These are phyloP conservation scores for Penicillium sp. DNA, from an alignment of 2,329 filamentous ascomycete species.

Conservation along the genomic window DNA sequence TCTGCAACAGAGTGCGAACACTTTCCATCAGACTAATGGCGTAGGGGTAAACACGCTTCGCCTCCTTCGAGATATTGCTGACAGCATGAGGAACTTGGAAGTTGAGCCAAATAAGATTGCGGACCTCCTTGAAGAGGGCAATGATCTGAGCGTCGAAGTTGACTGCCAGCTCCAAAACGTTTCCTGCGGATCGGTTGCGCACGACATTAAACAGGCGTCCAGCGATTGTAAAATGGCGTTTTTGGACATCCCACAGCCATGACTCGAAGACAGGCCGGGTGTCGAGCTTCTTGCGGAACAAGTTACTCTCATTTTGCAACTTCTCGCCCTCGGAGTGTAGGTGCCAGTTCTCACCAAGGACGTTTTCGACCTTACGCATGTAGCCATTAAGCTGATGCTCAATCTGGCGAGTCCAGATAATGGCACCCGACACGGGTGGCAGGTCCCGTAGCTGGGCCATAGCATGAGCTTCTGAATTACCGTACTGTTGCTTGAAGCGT, in stretches of 20 bases:
- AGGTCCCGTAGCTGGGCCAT: slow-evolving; percentile 97
- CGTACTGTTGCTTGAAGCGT: slow-evolving; percentile 98
- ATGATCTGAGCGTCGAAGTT: slow-evolving; percentile 98
- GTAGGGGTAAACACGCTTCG: slow-evolving; percentile 97
- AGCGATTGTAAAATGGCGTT: slow-evolving; percentile 85
- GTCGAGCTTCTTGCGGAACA: slow-evolving; percentile 95
- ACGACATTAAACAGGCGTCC: slow-evolving; percentile 88
- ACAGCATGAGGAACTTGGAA: slow-evolving; percentile 93
- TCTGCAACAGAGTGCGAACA: slow-evolving; percentile 89
- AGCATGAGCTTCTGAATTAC: slow-evolving; percentile 92
- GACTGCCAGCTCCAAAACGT: slow-evolving; percentile 81
- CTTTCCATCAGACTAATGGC: slow-evolving; percentile 98
- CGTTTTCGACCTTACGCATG: slow-evolving; percentile 99
- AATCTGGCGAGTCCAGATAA: slow-evolving; percentile 97
- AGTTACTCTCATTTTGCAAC: slow-evolving; percentile 81
- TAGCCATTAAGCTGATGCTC: slow-evolving; percentile 93
- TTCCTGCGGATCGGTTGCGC: slow-evolving; percentile 85
- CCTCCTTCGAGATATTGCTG: slow-evolving; percentile 94
- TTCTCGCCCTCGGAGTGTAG: slow-evolving; percentile 94
- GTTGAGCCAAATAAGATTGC: slow-evolving; percentile 92
- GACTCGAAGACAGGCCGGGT: slow-evolving; percentile 92
- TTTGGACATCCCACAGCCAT: slow-evolving; percentile 87
- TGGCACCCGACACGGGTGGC: slow-evolving; percentile 91
- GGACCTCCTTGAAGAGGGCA: slow-evolving; percentile 95
- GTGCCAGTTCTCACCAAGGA: slow-evolving; percentile 91